Base-by-base conservation (phyloP, 176 grass and related monocot species). In the Eragrostis curvula region DNA sequence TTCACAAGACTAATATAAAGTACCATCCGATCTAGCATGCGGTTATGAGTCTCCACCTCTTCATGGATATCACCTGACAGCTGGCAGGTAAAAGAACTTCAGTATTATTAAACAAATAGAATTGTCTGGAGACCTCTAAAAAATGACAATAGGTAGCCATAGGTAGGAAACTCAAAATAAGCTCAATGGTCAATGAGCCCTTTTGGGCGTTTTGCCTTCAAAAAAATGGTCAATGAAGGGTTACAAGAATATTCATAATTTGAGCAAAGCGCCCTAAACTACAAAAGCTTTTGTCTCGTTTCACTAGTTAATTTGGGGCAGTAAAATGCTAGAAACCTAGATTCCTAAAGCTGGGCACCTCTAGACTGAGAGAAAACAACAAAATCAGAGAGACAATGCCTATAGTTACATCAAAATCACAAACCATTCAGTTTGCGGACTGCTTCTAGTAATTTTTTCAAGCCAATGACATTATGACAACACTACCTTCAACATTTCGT, bases 21-120 rank as follows among this genome's bases (percentile, higher is more conserved):
- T 93, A 98, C 96, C 96, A 98, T 98, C 39, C 82, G 66, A 85
- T 98, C 91, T 67, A 98, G 90, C 82, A 88, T 84, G 39, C 79
- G 79, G 85, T 96, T 98, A 71, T 96, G 96, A 70, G 78, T 87
- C 74, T 93, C 87, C 68, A 96, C 96, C 75, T 98, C 96, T 86
- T 91, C 90, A 81, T 98, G 85, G 77, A 98, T 98, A 88, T 98
- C 96, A 46, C 96, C 96, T 52, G 96, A 91, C 77, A 98, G 81
- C 96, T 98, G 73, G 69, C 30, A 65, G 27, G 49, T 49, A 90
- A 43, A 67, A 82, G 7, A 83, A 73, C 30, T 76, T 83, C 68
- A 75, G 71, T 71, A 59, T 36, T 71, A 59, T 36, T 23, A 42
- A 53, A 57, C 3, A 2, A 82, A 53, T 32, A 78, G 61, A 23